phyloP scores from a whole-genome alignment of 192 early-diverging fungal genomes.

The Dispira simplex region DNA sequence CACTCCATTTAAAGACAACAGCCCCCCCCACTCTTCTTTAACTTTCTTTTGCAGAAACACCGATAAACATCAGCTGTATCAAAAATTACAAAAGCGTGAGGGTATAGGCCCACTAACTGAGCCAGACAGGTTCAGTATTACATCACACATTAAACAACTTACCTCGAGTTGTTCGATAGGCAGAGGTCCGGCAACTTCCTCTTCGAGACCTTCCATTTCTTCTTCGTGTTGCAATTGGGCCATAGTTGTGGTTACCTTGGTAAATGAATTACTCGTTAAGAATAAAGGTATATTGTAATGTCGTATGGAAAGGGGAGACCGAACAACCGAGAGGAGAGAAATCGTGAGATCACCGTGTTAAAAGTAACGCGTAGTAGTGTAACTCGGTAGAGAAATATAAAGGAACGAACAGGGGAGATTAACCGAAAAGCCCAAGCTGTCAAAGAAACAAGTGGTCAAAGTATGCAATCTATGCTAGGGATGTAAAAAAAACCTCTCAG shows the following conservation, averaged over 20 bases:
- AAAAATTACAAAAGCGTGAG: slow-evolving; percentile 11
- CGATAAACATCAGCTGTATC: background rate
- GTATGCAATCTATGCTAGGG: too few relatives aligned
- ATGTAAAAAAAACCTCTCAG: too few relatives aligned
- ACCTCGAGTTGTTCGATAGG: slow-evolving; percentile 38
- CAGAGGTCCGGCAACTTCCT: slow-evolving; percentile 31
- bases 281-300: too few relatives aligned
- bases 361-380: too few relatives aligned
- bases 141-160: slow-evolving; percentile 1
- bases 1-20: background rate
- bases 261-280: too few relatives aligned
- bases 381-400: too few relatives aligned
- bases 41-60: background rate
- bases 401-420: too few relatives aligned
- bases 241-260: slow-evolving; percentile 6
- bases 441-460: too few relatives aligned
- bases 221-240: slow-evolving; percentile 16
- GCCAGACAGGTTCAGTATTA: background rate
- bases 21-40: background rate
- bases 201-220: slow-evolving; percentile 30
- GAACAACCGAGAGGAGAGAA: too few relatives aligned
- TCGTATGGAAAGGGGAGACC: too few relatives aligned
- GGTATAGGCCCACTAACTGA: background rate
- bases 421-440: too few relatives aligned
- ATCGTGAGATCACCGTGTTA: too few relatives aligned